Conservation (phyloP, 2,329 filamentous ascomycete species). For the Saccharata proteae region DNA sequence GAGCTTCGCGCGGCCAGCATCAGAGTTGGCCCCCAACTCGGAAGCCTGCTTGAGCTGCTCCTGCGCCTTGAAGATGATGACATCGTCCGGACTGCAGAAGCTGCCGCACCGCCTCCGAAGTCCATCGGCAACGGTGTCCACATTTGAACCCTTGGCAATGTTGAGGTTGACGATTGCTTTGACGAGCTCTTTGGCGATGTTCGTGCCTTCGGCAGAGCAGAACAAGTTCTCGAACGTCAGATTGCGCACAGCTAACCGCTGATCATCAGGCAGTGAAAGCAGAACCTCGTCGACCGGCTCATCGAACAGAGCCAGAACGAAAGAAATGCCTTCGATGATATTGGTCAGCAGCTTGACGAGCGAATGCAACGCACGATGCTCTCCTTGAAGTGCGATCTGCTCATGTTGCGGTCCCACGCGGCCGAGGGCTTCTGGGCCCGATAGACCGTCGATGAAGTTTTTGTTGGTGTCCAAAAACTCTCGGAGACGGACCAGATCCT, state of each 20-base stretch:
- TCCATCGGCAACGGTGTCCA: constrained; percentile 95
- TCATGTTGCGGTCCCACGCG: constrained; percentile 72
- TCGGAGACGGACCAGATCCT: constrained; percentile 64
- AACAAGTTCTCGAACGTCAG: constrained; percentile 87
- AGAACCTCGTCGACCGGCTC: constrained; percentile 86
- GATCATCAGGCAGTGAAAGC: constrained; percentile 56
- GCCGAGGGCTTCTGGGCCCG: constrained; percentile 78
- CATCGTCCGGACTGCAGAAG: constrained; percentile 95
- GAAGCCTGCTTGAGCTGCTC: constrained; percentile 83
- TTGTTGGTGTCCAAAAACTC: constrained; percentile 81
- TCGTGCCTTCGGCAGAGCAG: constrained; percentile 63
- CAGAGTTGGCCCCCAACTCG: constrained; percentile 63
- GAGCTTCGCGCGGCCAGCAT: constrained; percentile 63
- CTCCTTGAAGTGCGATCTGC: constrained; percentile 81
- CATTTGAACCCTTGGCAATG: constrained; percentile 91
- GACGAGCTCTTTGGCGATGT: constrained; percentile 85
- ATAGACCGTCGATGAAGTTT: constrained; percentile 81
- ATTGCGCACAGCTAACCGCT: constrained; percentile 56
- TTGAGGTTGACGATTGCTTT: constrained; percentile 98
- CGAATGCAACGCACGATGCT: constrained; percentile 84
- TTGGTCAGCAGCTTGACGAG: constrained; percentile 75
- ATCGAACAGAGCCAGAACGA: constrained; percentile 88
- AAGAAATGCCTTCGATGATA: constrained; percentile 93
- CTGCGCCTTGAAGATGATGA: constrained; percentile 96
- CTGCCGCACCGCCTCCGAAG: constrained; percentile 82